Base-by-base conservation (phyloP, 2,329 filamentous ascomycete species). In the Zopfia rhizophila region DNA sequence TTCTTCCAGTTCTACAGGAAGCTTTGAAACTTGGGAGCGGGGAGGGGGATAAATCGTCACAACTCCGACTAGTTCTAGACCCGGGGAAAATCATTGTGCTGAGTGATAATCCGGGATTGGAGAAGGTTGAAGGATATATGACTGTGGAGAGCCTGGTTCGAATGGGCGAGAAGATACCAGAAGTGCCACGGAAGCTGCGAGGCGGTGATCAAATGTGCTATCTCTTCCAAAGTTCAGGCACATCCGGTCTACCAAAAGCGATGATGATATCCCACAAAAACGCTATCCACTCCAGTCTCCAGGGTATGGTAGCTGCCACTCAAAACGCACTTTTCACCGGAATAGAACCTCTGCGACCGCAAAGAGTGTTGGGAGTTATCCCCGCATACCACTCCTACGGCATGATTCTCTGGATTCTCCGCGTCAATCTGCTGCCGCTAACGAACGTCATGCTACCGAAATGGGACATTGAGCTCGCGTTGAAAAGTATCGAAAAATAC, bases 331-430 rank as follows among this genome's bases (percentile, higher is more conserved):
- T 55, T 0, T 65, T 51, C 35, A 44, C 36, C 7, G 58, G 57
- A 14, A 35, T 60, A 3, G 60, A 63, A 31, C 62, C 65, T 1
- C 44, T 66, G 7, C 3, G 14, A 3, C 58, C 61, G 2, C 42
- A 39, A 4, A 38, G 41, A 4, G 54, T 53, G 0, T 36, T 65
- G 1, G 63, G 63, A 12, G 61, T 68, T 1, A 56, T 66, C 4
- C 64, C 64, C 3, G 63, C 63, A 57, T 68, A 66, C 30, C 64
- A 68, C 29, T 66, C 63, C 10, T 68, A 65, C 43, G 64, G 64
- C 36, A 65, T 65, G 61, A 61, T 68, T 8, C 24, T 66, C 12
- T 66, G 58, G 57, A 66, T 66, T 23, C 44, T 66, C 7, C 55
- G 65, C 12, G 31, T 66, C 12, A 66, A 66, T 14, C 44, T 65